Evolutionary conservation across 1,284 basidiomycete genomes (phyloP), one percentile per base, ranked within the genome.

Genomic region (Boletus sp.): DNA sequence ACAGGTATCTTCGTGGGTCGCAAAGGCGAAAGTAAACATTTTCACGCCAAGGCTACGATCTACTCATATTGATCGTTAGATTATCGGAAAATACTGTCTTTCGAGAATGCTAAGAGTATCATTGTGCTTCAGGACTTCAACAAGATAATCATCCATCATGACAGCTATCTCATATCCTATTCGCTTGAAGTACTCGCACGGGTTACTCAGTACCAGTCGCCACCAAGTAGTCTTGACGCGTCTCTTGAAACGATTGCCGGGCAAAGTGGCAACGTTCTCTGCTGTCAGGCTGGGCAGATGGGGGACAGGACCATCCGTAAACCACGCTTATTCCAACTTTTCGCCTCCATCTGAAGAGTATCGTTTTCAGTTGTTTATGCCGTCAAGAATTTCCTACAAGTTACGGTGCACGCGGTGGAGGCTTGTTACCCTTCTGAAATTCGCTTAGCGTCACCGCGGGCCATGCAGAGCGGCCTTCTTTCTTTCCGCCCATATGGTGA

Each of bases 121-220:
- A 71, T 77, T 9, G 77, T 80, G 0, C 60, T 89, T 19, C 76
- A 78, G 45, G 65, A 72, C 0, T 81, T 78, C 64, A 82, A 86
- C 61, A 83, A 80, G 55, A 74, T 90, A 46, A 61, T 90, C 25
- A 70, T 91, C 2, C 78, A 82, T 26, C 71, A 74, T 17, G 80
- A 85, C 38, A 68, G 65, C n/a, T 71, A 72, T 1, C 65, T 90
- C 4, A 56, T 77, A 27, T 75, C 83, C 1, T 89, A 85, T 59
- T 81, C 85, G 1, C 72, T 89, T n/a, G 83, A 87, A 51, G 63
- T 81, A 17, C 67, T 90, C 39, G 79, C 75, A 1, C 78, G 79
- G 20, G 73, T 83, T 7, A 74, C 74, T 12, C 67, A 74, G 20
- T 77, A 76, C 1, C 68, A 76, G 45, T 64, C 73, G 0, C 67